Percentiles rank a stretch among this genome's conserved stretches.
Evolutionary conservation across 73 alveolate genomes (phyloP).

Genomic region (Paramecium sexaurelia): DNA sequence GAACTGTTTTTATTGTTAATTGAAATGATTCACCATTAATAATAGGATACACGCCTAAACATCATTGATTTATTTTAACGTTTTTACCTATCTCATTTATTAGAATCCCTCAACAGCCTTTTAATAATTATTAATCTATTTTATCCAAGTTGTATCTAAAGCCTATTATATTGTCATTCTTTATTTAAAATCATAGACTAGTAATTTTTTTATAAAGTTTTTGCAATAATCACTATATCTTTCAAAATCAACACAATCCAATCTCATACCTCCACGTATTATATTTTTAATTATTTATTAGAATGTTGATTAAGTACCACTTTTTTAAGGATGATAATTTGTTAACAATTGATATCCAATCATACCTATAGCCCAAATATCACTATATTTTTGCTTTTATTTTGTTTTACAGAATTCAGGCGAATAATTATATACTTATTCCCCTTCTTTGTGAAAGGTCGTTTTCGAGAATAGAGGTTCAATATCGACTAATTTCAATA

Average conservation of each 20-base stretch:
- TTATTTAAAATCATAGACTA: background rate
- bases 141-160: background rate
- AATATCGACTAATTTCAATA: background rate
- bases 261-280: background rate
- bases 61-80: background rate
- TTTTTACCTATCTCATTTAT: background rate
- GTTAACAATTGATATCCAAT: background rate
- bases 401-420: background rate
- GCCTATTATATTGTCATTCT: background rate
- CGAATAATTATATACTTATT: background rate
- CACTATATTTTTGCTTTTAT: background rate
- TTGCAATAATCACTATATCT: background rate
- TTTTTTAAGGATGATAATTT: background rate
- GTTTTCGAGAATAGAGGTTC: slow-evolving; percentile 28
- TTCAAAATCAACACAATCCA: background rate
- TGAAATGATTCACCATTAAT: slow-evolving; percentile 16
- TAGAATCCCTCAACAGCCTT: background rate
- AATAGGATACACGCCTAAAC: background rate
- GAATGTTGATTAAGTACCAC: background rate
- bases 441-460: background rate
- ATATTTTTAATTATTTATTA: background rate
- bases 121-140: background rate
- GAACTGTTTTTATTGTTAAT: background rate
- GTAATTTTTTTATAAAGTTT: background rate
- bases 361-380: slow-evolving; percentile 52